These are phyloP conservation scores for Escovopsis weberi DNA, from an alignment of 2,329 filamentous ascomycete species.

Conservation along the genomic window DNA sequence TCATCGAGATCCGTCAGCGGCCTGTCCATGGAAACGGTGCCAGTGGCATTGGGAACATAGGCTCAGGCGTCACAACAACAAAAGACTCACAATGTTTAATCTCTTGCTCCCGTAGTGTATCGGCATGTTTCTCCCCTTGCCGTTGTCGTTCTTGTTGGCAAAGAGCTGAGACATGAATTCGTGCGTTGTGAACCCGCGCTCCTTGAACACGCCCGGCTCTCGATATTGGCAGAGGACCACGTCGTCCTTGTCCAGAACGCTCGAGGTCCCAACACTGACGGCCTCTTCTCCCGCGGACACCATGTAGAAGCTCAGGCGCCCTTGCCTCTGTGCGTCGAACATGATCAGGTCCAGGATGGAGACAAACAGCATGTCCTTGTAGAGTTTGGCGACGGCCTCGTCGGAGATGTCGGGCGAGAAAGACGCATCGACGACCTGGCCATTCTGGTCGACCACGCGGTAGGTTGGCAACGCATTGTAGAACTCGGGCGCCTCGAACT, in stretches of 20 bases:
- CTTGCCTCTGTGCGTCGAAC: constrained; percentile 94
- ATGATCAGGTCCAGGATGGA: constrained; percentile 93
- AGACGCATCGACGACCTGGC: constrained; percentile 60
- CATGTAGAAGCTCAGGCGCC: constrained; percentile 95
- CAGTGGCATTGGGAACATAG: neutral
- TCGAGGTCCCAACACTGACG: constrained; percentile 77
- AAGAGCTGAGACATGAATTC: constrained; percentile 96
- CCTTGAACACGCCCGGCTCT: constrained; percentile 80
- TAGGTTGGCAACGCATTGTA: constrained; percentile 76
- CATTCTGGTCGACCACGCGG: constrained; percentile 80
- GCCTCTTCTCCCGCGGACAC: constrained; percentile 91
- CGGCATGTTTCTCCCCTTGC: constrained; percentile 86
- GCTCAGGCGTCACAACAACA: neutral
- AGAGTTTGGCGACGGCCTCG: constrained; percentile 42
- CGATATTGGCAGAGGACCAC: constrained; percentile 91
- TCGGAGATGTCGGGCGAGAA: constrained; percentile 57
- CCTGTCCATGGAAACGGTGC: neutral
- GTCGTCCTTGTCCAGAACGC: constrained; percentile 68
- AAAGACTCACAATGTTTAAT: constrained; percentile 57
- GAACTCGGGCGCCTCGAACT: constrained; percentile 60
- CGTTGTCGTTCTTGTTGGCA: constrained; percentile 66
- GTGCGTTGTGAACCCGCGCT: constrained; percentile 72
- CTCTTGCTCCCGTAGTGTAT: constrained; percentile 84
- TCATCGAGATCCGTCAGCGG: constrained; percentile 3
- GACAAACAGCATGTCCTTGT: constrained; percentile 50